phyloP scores from a whole-genome alignment of 176 grass and related monocot species.

The Oryza brachyantha region DNA sequence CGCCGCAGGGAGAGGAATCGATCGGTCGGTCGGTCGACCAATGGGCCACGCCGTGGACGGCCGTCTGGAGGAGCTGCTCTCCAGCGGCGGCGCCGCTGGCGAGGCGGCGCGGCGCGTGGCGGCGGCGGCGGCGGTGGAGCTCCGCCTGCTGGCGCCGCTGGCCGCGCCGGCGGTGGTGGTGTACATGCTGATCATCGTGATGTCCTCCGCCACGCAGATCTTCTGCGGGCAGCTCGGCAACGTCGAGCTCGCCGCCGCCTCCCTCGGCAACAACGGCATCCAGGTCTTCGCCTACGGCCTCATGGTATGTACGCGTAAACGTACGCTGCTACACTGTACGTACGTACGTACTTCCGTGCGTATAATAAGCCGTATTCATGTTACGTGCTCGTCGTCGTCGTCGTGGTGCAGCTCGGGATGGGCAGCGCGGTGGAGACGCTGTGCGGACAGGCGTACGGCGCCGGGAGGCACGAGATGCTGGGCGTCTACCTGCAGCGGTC shows the following conservation, averaged over 20 bases:
- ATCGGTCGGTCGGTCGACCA: neutral
- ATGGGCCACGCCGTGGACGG: conserved; percentile 15
- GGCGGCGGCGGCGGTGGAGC: conserved; percentile 36
- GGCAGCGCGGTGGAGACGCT: conserved; percentile 93
- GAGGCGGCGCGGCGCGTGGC: conserved; percentile 17
- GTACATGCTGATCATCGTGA: conserved; percentile 66
- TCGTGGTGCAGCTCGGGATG: conserved; percentile 84
- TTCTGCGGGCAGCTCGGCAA: conserved; percentile 73
- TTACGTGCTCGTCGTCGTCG: neutral
- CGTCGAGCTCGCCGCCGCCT: conserved; percentile 72
- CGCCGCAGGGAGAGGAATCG: neutral
- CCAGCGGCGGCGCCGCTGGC: conserved; percentile 20
- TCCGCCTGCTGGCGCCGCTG: conserved; percentile 45
- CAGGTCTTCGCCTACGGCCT: conserved; percentile 75
- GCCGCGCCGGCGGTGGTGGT: conserved; percentile 57
- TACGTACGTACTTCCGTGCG: neutral
- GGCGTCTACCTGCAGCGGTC: conserved; percentile 84
- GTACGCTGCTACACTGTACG: neutral
- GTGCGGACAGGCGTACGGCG: conserved; percentile 84
- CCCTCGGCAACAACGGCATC: conserved; percentile 80
- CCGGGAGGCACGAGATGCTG: conserved; percentile 74
- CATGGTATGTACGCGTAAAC: conserved; percentile 32
- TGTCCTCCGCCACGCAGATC: conserved; percentile 64
- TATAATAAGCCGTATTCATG: neutral
- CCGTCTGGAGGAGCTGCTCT: conserved; percentile 51